Evolutionary conservation across 2,329 filamentous ascomycete genomes (phyloP).

Genomic region (Plenodomus biglobosus): DNA sequence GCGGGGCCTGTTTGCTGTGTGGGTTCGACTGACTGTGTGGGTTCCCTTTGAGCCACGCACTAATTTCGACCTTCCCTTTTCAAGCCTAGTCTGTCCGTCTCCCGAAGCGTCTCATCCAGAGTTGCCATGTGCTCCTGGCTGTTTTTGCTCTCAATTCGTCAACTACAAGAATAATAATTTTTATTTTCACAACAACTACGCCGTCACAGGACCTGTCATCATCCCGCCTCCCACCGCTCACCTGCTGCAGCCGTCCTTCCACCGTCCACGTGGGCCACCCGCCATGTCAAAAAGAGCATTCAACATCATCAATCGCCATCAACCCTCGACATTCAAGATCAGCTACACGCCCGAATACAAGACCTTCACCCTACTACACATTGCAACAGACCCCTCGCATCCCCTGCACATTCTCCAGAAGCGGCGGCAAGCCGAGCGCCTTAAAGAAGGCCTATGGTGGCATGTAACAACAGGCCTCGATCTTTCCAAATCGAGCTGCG

Average conservation of each 20-base stretch:
- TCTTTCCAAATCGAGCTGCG: constrained; percentile 34
- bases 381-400: constrained; percentile 26
- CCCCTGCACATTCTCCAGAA: constrained; percentile 27
- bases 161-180: background rate
- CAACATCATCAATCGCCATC: constrained; percentile 5
- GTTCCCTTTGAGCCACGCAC: constrained; percentile 17
- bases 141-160: background rate
- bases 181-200: background rate
- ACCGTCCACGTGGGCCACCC: background rate
- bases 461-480: constrained; percentile 25
- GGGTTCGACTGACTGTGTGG: constrained; percentile 13
- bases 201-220: background rate
- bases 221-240: background rate
- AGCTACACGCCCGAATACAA: constrained; percentile 28
- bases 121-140: no score
- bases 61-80: constrained; percentile 11
- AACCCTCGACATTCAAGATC: constrained; percentile 21
- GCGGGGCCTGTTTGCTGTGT: constrained; percentile 15
- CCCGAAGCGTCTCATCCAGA: background rate
- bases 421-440: constrained; percentile 20
- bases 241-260: background rate
- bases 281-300: constrained; percentile 18
- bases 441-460: constrained; percentile 38
- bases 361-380: constrained; percentile 23
- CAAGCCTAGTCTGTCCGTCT: background rate